Evolutionary conservation across 169 alveolate species (phyloP), one percentile per base, ranked within the genome.

Genomic region (Eimeria sp.): DNA sequence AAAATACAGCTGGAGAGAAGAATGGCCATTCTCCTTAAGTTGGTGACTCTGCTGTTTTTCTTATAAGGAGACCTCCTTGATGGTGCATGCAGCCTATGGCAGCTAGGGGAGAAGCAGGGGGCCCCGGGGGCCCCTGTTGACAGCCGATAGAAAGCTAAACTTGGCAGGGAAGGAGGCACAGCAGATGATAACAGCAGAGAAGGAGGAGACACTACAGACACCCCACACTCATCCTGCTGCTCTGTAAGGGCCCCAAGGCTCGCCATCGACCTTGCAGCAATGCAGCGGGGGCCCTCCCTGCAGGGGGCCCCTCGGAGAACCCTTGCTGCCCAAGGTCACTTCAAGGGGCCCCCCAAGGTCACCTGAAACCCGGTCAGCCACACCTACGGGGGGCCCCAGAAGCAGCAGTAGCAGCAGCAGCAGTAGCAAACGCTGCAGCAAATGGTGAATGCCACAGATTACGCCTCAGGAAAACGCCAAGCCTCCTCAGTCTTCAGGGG

Each of bases 141-240:
- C 27, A 6, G 25, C 22, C 84, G 30, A 25, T 45, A 75, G 54
- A 75, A n/a, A 7, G 84, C 51, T 18, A 75, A 5, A 11, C 43
- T 75, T 11, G n/a, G 14, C 27, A 75, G 45, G 11, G 51, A 45
- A 40, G 51, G 51, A 75, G 86, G 9, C 13, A 51, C 10, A 34
- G 27, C 67, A 4, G 89, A 43, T 27, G 30, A 45, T 16, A 78
- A 34, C 67, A 49, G 70, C 89, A 78, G 67, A 3, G 67, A 22
- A 61, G 40, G 89, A 27, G 89, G 18, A 22, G 67, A 14, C 43
- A 16, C 13, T 78, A 78, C 6, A 25, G 61, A 78, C 58, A 49
- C 89, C 89, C 61, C 89, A 43, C 89, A 20, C 43, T 22, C 89
- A 78, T 49, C 70, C 67, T 49, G 89, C 67, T 49, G 89, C 65